Base-by-base conservation (phyloP, 176 grass and related monocot genomes). In the Typha latifolia region DNA sequence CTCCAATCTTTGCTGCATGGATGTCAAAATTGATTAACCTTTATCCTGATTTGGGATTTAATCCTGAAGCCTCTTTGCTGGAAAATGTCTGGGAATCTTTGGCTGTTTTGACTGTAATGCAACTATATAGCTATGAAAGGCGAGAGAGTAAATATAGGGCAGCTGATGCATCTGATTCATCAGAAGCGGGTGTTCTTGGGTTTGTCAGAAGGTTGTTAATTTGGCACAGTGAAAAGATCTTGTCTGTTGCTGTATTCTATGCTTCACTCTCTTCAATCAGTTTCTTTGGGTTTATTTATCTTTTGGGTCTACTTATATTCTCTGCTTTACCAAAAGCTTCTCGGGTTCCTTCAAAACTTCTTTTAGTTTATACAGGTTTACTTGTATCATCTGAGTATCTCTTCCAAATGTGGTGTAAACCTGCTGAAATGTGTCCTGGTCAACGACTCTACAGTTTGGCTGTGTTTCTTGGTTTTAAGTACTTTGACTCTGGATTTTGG, bases 81-180 rank as follows among this genome's bases (percentile, higher is more conserved):
- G 62, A 75, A 69, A 96, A 96, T 89, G 88, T 91, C 71, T 91
- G 93, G 93, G 76, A 96, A 84, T 91, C 93, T 32, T 84, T 91
- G 69, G 88, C 88, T 69, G 63, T 96, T 82, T 72, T 96, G 62
- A 79, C 89, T 66, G 93, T 96, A 9, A 96, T 96, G 93, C 93
- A 96, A 89, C 93, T 96, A 69, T 96, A 96, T 72, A 91, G 93
- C 76, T 86, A 96, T 55, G 93, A 96, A 77, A 91, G 93, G 80
- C 79, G 88, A 68, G 85, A 88, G 76, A 96, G 90, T 13, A 91
- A 72, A 74, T 80, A 84, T 27, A 91, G 69, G 76, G 78, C 79
- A 69, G 80, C 84, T 63, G 75, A 82, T 80, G 84, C 80, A 57
- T 89, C 93, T 80, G 82, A 87, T 81, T 82, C 85, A 72, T 87